A percentile compares a stretch with the other conserved stretches of the same genome.
Conservation (phyloP, 1,139 yeast genomes). For the Pneumocystis sp. region DNA sequence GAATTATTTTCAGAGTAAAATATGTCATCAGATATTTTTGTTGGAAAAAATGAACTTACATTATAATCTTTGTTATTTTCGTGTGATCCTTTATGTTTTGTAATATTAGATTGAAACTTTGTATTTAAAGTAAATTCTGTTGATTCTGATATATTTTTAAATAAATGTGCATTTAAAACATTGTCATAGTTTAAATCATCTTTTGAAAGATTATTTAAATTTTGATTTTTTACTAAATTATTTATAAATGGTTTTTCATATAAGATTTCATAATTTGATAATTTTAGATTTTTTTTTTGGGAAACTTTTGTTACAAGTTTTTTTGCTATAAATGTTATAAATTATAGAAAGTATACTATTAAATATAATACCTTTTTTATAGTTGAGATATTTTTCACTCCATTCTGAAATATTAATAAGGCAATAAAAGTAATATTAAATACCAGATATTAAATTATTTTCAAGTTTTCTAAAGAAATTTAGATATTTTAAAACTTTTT, state of each 20-base stretch:
- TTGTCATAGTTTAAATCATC: not conserved
- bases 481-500: not conserved
- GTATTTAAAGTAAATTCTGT: not conserved
- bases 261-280: not conserved
- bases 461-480: not conserved
- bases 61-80: not conserved
- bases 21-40: not conserved
- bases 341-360: not conserved
- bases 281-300: not conserved
- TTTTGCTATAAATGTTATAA: not conserved
- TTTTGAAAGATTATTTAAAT: not conserved
- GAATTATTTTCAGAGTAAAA: not conserved
- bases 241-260: not conserved
- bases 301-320: not conserved
- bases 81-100: not conserved
- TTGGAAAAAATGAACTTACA: not conserved
- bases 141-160: not conserved
- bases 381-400: not conserved
- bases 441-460: not conserved
- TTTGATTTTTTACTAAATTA: not conserved
- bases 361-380: not conserved
- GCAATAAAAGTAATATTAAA: not conserved
- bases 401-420: not conserved
- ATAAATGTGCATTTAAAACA: not conserved
- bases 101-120: not conserved